Percentiles rank a stretch among this genome's conserved stretches.
Evolutionary conservation across 768 basidiomycete genomes (phyloP).

Genomic region (Calocybe gangraenosa): DNA sequence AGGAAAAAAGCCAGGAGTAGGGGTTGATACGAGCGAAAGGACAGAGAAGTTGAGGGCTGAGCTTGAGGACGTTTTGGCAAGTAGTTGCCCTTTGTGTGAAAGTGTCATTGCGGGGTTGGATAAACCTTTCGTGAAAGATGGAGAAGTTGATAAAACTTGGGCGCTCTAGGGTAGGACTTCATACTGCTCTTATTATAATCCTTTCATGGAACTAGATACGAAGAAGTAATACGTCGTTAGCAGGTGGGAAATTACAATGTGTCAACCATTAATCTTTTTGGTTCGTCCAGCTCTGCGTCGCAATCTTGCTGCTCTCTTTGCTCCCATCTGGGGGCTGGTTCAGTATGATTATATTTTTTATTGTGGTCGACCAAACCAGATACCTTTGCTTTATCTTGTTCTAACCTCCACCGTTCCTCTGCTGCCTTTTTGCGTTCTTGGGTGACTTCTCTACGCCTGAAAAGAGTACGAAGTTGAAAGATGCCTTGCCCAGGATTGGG

Average conservation of each 20-base stretch:
- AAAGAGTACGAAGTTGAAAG: constrained; percentile 5
- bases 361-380: constrained; percentile 10
- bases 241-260: constrained; percentile 1
- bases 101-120: constrained; percentile 83
- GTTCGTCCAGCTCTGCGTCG: constrained; percentile 70
- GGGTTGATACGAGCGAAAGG: constrained; percentile 54
- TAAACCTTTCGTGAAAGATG: constrained; percentile 77
- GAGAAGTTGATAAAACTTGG: constrained; percentile 79
- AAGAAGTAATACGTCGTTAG: constrained; percentile 8
- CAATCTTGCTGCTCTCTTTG: constrained; percentile 68
- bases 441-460: constrained; percentile 64
- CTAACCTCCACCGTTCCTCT: constrained; percentile 66
- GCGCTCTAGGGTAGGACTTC: constrained; percentile 39
- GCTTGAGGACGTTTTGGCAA: constrained; percentile 85
- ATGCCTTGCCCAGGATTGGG: not conserved
- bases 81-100: constrained; percentile 92
- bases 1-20: constrained; percentile 45
- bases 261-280: constrained; percentile 77
- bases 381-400: constrained; percentile 65
- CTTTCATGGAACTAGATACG: constrained; percentile 1
- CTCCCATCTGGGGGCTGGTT: constrained; percentile 64
- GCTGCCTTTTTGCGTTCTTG: constrained; percentile 66
- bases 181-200: constrained; percentile 1
- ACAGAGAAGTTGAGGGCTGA: constrained; percentile 74
- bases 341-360: too few species aligned